Percentiles rank a stretch among this genome's conserved stretches.
Evolutionary conservation across 768 basidiomycete genomes (phyloP).

Genomic region (Xerocomellus chrysenteron): DNA sequence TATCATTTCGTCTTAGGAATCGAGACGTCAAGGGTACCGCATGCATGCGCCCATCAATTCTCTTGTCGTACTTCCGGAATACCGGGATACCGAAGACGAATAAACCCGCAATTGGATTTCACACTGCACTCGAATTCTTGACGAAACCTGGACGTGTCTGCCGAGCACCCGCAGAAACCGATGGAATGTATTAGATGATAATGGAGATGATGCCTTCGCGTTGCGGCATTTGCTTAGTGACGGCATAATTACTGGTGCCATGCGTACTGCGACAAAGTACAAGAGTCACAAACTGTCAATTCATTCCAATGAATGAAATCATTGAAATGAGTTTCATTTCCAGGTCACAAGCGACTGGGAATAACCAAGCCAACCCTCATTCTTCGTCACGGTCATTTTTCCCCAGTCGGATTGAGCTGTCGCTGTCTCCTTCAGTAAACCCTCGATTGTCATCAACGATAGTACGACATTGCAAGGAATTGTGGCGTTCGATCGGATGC

Average conservation of each 20-base stretch:
- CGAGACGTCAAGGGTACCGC: too few species aligned
- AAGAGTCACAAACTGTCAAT: not conserved
- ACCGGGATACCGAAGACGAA: not conserved
- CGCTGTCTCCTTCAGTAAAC: not conserved
- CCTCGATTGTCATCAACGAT: not conserved
- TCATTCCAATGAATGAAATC: not conserved
- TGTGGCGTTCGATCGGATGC: not conserved
- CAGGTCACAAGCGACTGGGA: not conserved
- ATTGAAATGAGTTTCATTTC: not conserved
- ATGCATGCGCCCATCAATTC: too few species aligned
- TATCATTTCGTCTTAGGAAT: too few species aligned
- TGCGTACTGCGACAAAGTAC: not conserved
- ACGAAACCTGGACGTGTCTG: not conserved
- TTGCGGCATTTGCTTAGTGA: not conserved
- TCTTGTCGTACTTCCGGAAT: too few species aligned
- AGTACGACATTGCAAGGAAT: not conserved
- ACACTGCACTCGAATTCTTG: not conserved
- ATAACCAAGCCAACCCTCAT: not conserved
- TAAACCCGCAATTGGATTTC: not conserved
- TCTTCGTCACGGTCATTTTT: not conserved
- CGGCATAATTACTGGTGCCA: not conserved
- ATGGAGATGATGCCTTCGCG: not conserved
- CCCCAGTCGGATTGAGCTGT: not conserved
- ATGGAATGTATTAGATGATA: not conserved
- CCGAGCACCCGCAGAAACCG: not conserved